Base-by-base conservation (phyloP, 352 stramenopile genomes). In the Phytopythium litorale region DNA sequence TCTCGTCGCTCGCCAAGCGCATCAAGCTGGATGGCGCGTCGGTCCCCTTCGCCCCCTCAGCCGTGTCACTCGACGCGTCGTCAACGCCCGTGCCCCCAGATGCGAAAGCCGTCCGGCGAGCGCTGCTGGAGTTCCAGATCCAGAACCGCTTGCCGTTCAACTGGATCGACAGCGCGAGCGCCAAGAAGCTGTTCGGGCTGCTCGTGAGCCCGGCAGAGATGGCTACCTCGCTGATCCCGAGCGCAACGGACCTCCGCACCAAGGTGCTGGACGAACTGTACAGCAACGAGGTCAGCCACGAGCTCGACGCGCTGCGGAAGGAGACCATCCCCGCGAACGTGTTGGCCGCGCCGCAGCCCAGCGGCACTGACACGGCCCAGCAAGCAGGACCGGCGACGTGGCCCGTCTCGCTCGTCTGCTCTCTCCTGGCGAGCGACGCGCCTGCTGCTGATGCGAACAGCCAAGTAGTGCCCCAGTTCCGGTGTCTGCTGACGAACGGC, bases 81-180 rank as follows among this genome's bases (percentile, higher is more conserved):
- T 42, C 35, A 3, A 28, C 25, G 25, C 28, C 16, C 18, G 4
- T 30, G 21, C 23, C 32, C 4, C 18, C 61, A 3, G 66, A 79
- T 35, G 51, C 9, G 5, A 65, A 48, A 4, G 53, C 54, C 48
- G 64, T 88, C 21, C 60, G 74, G 13, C 56, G 61, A 16, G 70
- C 77, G 18, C 49, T 90, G n/a, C n/a, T 91, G 19, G 69, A 79
- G 58, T 58, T 92, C 35, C 71, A 83, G 19, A 70, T 92, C 37
- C 73, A 92, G 53, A 72, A 92, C 51, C 62, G 63, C 15, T 64
- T 92, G 56, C 81, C 81, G 16, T 92, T 92, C 58, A 64, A 84
- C 35, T 92, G 77, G 75, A 65, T 84, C 23, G 81, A 85, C 62
- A 82, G 66, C 51, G 38, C 71, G 2, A 87, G 77, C 37, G 68